Evolutionary conservation across 2,329 filamentous ascomycete genomes (phyloP).

Genomic region (Diaporthe humulicola): DNA sequence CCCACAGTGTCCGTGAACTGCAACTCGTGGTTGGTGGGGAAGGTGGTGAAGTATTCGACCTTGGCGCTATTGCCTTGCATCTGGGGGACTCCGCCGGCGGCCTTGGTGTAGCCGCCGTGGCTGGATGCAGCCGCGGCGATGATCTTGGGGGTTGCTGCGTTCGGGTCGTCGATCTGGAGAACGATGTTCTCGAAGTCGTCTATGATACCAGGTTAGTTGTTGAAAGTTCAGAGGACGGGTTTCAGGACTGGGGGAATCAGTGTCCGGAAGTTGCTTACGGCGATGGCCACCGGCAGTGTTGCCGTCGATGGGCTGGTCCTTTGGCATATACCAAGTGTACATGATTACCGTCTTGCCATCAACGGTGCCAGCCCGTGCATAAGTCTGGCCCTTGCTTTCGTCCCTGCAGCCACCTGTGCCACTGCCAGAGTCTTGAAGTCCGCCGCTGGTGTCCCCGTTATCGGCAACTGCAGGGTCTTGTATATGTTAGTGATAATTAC

Average conservation of each 20-base stretch:
- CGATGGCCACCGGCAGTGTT: constrained; percentile 50
- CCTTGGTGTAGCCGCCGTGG: constrained; percentile 50
- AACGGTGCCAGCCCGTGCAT: constrained; percentile 47
- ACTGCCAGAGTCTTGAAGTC: constrained; percentile 49
- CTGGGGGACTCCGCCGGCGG: constrained; percentile 39
- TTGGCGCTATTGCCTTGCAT: constrained; percentile 43
- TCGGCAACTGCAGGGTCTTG: constrained; percentile 3
- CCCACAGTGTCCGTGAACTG: constrained; percentile 53
- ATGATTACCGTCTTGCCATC: constrained; percentile 51
- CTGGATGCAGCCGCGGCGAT: constrained; percentile 51
- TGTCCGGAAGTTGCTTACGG: constrained; percentile 27
- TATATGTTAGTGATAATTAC: neutral
- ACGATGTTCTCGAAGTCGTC: constrained; percentile 54
- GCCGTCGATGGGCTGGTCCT: constrained; percentile 53
- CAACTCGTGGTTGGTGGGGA: constrained; percentile 52
- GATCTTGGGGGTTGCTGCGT: constrained; percentile 44
- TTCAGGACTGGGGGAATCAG: neutral
- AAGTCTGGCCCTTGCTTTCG: constrained; percentile 51
- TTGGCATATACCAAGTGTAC: constrained; percentile 60
- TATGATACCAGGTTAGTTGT: neutral
- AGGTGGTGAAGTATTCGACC: constrained; percentile 51
- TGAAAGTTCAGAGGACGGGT: rapidly evolving
- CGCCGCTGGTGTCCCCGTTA: constrained; percentile 45
- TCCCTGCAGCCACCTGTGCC: constrained; percentile 48
- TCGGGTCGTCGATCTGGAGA: constrained; percentile 48